These are phyloP conservation scores for Cyberlindnera sargentensis DNA, from an alignment of 805 yeast species.

Conservation along the genomic window DNA sequence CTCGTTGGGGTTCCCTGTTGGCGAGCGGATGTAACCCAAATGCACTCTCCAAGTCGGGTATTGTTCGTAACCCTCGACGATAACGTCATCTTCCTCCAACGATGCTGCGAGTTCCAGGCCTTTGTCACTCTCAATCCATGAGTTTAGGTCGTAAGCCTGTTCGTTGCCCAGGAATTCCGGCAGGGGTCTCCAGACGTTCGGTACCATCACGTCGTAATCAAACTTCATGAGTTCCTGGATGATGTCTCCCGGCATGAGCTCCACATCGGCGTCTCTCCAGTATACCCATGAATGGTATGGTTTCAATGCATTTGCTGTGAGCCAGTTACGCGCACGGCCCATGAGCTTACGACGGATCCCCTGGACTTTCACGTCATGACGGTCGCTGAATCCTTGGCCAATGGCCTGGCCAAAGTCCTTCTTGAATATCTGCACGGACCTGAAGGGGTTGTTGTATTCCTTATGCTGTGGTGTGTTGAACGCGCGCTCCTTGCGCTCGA, in stretches of 20 bases:
- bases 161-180: constrained; percentile 87
- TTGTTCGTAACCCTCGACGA: constrained; percentile 84
- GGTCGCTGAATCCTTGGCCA: constrained; percentile 78
- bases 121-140: constrained; percentile 88
- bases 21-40: constrained; percentile 62
- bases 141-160: constrained; percentile 93
- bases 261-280: constrained; percentile 87
- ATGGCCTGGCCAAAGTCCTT: constrained; percentile 80
- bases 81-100: constrained; percentile 73
- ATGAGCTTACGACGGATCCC: constrained; percentile 77
- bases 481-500: constrained; percentile 48
- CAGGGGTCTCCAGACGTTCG: constrained; percentile 95
- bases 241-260: constrained; percentile 71
- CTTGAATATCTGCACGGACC: constrained; percentile 72
- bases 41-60: constrained; percentile 84
- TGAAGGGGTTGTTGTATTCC: constrained; percentile 60
- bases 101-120: constrained; percentile 61
- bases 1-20: constrained; percentile 53
- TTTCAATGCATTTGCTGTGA: constrained; percentile 62
- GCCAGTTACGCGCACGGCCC: constrained; percentile 87
- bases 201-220: constrained; percentile 66
- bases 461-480: constrained; percentile 62
- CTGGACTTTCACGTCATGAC: constrained; percentile 82
- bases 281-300: constrained; percentile 89
- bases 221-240: constrained; percentile 67